phyloP scores from a whole-genome alignment of 2,329 filamentous ascomycete genomes.

The Colletotrichum filicis region DNA sequence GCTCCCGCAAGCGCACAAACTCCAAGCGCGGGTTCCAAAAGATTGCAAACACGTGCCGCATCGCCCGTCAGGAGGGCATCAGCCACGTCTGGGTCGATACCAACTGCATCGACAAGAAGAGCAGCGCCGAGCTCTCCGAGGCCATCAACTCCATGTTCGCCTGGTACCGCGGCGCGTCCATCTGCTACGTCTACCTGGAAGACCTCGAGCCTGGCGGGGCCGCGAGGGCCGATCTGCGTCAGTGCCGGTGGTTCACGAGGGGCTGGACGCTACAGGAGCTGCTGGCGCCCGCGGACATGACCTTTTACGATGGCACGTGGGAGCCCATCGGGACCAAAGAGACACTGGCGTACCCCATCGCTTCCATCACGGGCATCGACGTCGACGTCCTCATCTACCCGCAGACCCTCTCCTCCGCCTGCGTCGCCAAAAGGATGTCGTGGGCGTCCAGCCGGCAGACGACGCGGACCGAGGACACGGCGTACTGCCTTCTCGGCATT shows the following conservation, averaged over 20 bases:
- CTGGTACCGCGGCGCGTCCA: constrained; percentile 24
- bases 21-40: constrained; percentile 38
- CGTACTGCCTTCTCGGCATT: constrained; percentile 41
- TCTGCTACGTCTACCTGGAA: constrained; percentile 22
- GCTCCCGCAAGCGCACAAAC: not conserved
- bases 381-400: not conserved
- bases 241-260: constrained; percentile 38
- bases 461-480: constrained; percentile 37
- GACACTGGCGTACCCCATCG: constrained; percentile 32
- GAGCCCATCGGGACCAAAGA: not conserved
- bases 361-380: constrained; percentile 42
- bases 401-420: constrained; percentile 19
- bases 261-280: constrained; percentile 41
- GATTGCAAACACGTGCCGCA: constrained; percentile 35
- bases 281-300: constrained; percentile 36
- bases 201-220: not conserved
- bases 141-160: constrained; percentile 33
- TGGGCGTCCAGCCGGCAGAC: constrained; percentile 39
- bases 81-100: constrained; percentile 33
- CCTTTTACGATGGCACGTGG: constrained; percentile 38
- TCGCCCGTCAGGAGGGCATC: constrained; percentile 23
- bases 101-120: constrained; percentile 36
- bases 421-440: constrained; percentile 40
- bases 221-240: not conserved
- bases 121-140: constrained; percentile 25